A percentile compares a stretch with the other conserved stretches of the same genome.
Conservation (phyloP, 441 rosid species). For the Populus hybrid region DNA sequence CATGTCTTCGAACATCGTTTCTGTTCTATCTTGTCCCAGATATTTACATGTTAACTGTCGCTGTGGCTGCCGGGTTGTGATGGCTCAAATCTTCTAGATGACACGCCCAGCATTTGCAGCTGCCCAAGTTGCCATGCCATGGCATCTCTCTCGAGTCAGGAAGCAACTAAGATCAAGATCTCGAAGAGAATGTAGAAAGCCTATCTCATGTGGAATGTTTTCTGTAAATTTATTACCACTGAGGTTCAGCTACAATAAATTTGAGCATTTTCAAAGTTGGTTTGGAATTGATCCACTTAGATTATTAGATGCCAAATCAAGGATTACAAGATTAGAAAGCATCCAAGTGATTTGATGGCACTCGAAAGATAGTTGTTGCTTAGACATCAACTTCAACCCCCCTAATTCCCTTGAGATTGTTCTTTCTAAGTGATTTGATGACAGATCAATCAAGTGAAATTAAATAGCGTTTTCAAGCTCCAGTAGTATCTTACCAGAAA, state of each 20-base stretch:
- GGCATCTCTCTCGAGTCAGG: not conserved
- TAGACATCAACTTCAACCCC: not conserved
- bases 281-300: not conserved
- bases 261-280: not conserved
- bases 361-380: not conserved
- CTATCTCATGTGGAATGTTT: conserved; percentile 3
- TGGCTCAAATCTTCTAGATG: too few relatives aligned
- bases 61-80: too few relatives aligned
- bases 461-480: not conserved
- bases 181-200: not conserved
- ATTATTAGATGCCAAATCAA: not conserved
- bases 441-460: not conserved
- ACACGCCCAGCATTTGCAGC: not conserved
- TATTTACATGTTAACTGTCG: too few relatives aligned
- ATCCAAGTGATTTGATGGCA: not conserved
- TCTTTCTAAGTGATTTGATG: not conserved
- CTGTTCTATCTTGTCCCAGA: too few relatives aligned
- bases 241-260: not conserved
- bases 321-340: not conserved
- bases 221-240: not conserved
- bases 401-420: not conserved
- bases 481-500: not conserved
- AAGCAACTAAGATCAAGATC: not conserved
- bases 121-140: not conserved
- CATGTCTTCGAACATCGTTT: too few relatives aligned